phyloP scores from a whole-genome alignment of 2,329 filamentous ascomycete species.

The Ilyonectria sp. region DNA sequence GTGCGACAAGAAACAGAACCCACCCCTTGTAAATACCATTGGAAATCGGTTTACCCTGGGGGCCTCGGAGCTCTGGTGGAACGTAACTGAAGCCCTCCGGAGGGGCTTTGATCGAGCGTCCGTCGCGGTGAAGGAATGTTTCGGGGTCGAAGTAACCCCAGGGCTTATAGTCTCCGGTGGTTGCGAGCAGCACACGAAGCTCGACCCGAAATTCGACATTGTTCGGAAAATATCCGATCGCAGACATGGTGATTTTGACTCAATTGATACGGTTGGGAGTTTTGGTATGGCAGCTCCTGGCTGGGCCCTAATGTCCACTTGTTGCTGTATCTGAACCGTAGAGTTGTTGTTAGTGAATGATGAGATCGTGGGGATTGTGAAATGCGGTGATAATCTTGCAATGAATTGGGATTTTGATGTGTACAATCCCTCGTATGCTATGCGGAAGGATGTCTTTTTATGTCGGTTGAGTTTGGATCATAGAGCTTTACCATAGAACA shows the following conservation, averaged over 20 bases:
- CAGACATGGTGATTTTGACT: background rate
- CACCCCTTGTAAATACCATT: background rate
- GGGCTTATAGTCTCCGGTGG: background rate
- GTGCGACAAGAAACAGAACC: slow-evolving; percentile 3
- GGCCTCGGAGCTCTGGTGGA: background rate
- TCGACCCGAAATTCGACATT: slow-evolving; percentile 17
- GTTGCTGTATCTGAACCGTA: background rate
- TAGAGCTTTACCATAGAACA: no score
- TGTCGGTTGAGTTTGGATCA: no score
- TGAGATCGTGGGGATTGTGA: background rate
- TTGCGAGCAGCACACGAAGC: slow-evolving; percentile 9
- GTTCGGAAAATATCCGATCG: background rate
- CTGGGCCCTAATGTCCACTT: background rate
- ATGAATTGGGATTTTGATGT: background rate
- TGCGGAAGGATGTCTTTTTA: no score
- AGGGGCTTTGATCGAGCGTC: background rate
- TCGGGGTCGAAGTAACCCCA: background rate
- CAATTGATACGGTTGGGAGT: background rate
- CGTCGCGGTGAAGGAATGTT: background rate
- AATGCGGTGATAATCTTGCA: background rate
- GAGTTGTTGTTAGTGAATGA: background rate
- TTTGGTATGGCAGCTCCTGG: background rate
- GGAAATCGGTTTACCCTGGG: background rate
- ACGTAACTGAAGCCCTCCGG: background rate
- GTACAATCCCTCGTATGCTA: no score